These are phyloP conservation scores for Helicocarpus griseus DNA, from an alignment of 2,329 filamentous ascomycete genomes.

Conservation along the genomic window DNA sequence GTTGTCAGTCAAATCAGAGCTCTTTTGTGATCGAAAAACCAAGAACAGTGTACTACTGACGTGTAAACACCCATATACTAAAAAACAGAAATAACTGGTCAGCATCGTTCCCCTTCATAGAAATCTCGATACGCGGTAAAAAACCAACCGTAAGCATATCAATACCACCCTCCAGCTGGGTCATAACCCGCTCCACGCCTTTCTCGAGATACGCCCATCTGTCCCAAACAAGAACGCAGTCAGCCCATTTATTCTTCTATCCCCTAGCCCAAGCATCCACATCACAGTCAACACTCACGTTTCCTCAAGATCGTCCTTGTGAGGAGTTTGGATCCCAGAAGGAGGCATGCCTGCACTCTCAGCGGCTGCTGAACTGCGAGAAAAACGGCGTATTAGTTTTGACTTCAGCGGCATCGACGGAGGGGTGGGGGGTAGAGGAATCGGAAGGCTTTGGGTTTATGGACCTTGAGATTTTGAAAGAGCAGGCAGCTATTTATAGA, in stretches of 20 bases:
- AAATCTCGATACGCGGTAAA: slow-evolving; percentile 6
- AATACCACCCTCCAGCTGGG: slow-evolving; percentile 79
- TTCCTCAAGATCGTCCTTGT: slow-evolving; percentile 50
- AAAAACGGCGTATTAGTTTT: background rate
- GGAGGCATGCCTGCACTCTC: slow-evolving; percentile 24
- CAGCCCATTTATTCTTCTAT: background rate
- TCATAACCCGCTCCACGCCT: slow-evolving; percentile 89
- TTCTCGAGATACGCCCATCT: slow-evolving; percentile 86
- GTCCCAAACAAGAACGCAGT: background rate
- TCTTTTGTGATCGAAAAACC: slow-evolving; percentile 7
- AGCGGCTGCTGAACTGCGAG: slow-evolving; percentile 1
- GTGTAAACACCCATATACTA: slow-evolving; percentile 96
- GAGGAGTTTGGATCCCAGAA: slow-evolving; percentile 36
- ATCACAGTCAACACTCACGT: slow-evolving; percentile 41
- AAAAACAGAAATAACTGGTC: slow-evolving; percentile 8
- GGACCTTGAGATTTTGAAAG: background rate
- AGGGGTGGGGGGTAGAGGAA: background rate
- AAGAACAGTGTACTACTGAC: slow-evolving; percentile 39
- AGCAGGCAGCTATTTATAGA: background rate
- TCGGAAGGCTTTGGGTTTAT: background rate
- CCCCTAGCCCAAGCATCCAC: background rate
- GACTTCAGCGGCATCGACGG: background rate
- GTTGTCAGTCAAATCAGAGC: background rate
- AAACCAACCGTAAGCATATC: slow-evolving; percentile 72
- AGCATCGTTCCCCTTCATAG: slow-evolving; percentile 7